Evolutionary conservation across 352 stramenopile genomes (phyloP), one percentile per base, ranked within the genome.

Genomic region (Phytophthora sansomeana): DNA sequence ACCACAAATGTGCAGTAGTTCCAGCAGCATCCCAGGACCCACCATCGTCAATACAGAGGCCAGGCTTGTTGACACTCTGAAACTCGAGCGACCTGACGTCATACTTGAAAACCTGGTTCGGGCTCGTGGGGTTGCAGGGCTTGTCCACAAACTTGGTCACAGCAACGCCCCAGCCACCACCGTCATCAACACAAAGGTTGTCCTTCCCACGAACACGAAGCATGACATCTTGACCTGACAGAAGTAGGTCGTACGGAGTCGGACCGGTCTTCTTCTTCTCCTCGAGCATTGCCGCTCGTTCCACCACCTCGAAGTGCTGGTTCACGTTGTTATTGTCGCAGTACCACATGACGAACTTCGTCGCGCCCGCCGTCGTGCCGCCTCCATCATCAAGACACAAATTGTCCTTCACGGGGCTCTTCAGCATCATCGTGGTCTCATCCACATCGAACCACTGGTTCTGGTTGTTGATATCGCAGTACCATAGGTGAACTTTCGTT

Each of bases 101-200:
- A 30, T 63, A 73, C 19, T 53, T 47, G 39, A 65, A 73, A 7
- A 73, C 46, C 17, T 73, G 65, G 46, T 67, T 74, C 24, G 48
- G 33, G n/a, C 42, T 69, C 14, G 42, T 47, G 3, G 69, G 44
- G 49, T 75, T 69, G 60, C 72, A 80, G 1, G 39, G 43, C 28
- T 59, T 35, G n/a, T 63, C 13, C 6, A 42, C 29, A 13, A 80
- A 71, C 33, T 69, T 62, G 6, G 63, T 65, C 2, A 68, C 21
- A 1, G 54, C 44, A 21, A 53, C 73, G 11, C 42, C 46, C 36
- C 43, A 61, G n/a, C 58, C 73, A 35, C 66, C 70, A 0, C 74
- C 74, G 43, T 81, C 74, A 19, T 81, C 74, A 6, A 81, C 41
- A 32, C 74, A 81, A 2, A 80, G 9, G 28, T 70, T 69, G 8